phyloP scores from a whole-genome alignment of 129 eudicot species.

The Flaveria brownii region DNA sequence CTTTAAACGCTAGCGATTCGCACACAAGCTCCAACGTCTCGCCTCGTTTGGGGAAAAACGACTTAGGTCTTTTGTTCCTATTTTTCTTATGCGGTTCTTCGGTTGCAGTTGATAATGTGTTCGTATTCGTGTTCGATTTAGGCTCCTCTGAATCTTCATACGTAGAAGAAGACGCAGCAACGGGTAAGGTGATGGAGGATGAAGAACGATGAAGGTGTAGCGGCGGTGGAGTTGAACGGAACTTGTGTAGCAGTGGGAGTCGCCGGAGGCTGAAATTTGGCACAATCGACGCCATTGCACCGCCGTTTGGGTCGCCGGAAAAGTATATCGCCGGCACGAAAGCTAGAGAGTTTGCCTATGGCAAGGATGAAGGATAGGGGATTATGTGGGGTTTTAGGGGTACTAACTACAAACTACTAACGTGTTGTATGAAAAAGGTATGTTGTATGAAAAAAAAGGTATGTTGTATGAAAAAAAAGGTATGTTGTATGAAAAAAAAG shows the following conservation, averaged over 20 bases:
- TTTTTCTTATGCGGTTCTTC: slow-evolving; percentile 24
- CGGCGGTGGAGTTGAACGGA: slow-evolving; percentile 45
- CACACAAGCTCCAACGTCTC: slow-evolving; percentile 79
- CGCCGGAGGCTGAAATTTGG: slow-evolving; percentile 54
- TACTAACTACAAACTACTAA: too few species aligned
- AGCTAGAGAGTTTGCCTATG: slow-evolving; percentile 3
- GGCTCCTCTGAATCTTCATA: slow-evolving; percentile 43
- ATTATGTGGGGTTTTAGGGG: too few species aligned
- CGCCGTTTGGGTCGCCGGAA: not conserved
- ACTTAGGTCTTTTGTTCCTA: slow-evolving; percentile 20
- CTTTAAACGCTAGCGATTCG: slow-evolving; percentile 79
- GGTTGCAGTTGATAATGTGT: slow-evolving; percentile 25
- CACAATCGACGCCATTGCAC: slow-evolving; percentile 42
- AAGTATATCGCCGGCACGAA: slow-evolving; percentile 38
- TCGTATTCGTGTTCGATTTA: not conserved
- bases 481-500: too few species aligned
- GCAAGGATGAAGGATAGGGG: slow-evolving; percentile 22
- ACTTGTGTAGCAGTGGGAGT: slow-evolving; percentile 45
- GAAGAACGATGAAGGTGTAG: slow-evolving; percentile 21
- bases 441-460: too few species aligned
- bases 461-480: too few species aligned
- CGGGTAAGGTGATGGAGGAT: slow-evolving; percentile 31
- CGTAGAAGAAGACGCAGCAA: slow-evolving; percentile 18
- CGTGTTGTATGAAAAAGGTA: too few species aligned
- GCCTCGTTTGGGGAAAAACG: slow-evolving; percentile 78